Percentiles rank a stretch among this genome's conserved stretches.
Conservation (phyloP, 495 filamentous ascomycete genomes). For the Copromyces sp. region DNA sequence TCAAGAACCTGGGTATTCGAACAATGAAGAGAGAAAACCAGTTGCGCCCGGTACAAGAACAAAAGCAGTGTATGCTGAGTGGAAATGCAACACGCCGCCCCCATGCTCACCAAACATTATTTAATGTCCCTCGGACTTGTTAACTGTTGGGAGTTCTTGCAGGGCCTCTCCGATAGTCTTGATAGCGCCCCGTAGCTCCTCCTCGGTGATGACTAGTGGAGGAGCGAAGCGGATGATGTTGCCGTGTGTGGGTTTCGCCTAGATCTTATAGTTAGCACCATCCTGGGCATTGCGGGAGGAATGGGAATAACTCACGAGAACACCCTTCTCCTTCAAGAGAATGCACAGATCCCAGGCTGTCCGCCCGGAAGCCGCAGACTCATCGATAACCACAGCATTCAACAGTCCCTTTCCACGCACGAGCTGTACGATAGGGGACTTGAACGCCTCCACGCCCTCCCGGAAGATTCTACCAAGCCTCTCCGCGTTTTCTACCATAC, state of each 20-base stretch:
- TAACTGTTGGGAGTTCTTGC: conserved; percentile 42
- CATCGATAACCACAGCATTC: conserved; percentile 96
- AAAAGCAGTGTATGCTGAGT: not conserved
- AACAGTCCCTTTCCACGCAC: conserved; percentile 89
- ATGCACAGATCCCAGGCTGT: conserved; percentile 97
- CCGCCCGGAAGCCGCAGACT: conserved; percentile 71
- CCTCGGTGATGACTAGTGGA: conserved; percentile 75
- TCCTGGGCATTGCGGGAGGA: not conserved
- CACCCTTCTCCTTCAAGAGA: conserved; percentile 88
- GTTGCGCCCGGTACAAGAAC: not conserved
- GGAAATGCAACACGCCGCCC: not conserved
- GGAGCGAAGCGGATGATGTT: conserved; percentile 96
- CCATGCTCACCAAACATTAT: not conserved
- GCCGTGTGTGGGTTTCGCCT: conserved; percentile 97
- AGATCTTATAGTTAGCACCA: not conserved
- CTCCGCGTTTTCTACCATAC: conserved; percentile 74
- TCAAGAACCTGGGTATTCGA: not conserved
- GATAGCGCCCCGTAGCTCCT: conserved; percentile 70
- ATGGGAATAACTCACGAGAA: conserved; percentile 53
- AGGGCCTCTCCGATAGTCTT: conserved; percentile 68
- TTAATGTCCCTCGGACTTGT: conserved; percentile 21
- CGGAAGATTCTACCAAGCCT: conserved; percentile 76
- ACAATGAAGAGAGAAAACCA: not conserved
- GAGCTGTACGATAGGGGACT: conserved; percentile 68
- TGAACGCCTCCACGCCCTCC: conserved; percentile 55